Evolutionary conservation across 2,329 filamentous ascomycete species (phyloP), one percentile per base, ranked within the genome.

Genomic region (Paecilomyces fulvus): DNA sequence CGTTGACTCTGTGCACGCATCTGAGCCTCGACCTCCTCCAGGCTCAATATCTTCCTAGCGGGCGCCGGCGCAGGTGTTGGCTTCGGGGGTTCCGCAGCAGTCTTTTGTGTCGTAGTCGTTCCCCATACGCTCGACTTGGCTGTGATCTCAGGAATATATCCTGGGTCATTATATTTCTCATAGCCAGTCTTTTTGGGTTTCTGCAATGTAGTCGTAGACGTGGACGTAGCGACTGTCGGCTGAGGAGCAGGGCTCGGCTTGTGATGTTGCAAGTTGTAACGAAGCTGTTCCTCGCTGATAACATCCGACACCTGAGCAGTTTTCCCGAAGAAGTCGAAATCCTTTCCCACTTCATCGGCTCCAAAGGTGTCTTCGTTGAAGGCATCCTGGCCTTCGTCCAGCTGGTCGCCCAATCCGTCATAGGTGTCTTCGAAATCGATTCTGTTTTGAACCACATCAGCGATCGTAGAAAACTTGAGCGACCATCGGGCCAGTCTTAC

Each of bases 331-430:
- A 97, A 99, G 73, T 99, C 94, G 67, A 97, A 97, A 73, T 99
- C 92, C 71, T 89, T 95, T 68, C 92, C 92, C 58, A 94, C 83
- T 10, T 79, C 73, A 37, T 71, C 62, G 17, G 71, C 80, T 56
- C 83, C 89, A 70, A 99, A 99, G 1, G 94, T 99, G 70, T 97
- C 94, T 66, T 97, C 90, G 73, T 99, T 99, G 80, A 96, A 90
- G 53, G 83, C 90, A 78, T 99, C 94, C 67, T 92, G 89, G 20
- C 89, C 87, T 70, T 99, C 92, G 66, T 96, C 87, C 33, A 99
- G 85, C 72, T 89, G 85, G 68, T 96, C 89, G 56, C 91, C 94
- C 46, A 99, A 80, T 17, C 92, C 92, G 73, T 99, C 94, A 70
- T 97, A 97, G 37, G 92, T 97, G 70, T 99, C 91, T 66, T 99